A percentile compares a stretch with the other conserved stretches of the same genome.
phyloP scores from a whole-genome alignment of 768 basidiomycete species.

The Naganishia vishniacii region DNA sequence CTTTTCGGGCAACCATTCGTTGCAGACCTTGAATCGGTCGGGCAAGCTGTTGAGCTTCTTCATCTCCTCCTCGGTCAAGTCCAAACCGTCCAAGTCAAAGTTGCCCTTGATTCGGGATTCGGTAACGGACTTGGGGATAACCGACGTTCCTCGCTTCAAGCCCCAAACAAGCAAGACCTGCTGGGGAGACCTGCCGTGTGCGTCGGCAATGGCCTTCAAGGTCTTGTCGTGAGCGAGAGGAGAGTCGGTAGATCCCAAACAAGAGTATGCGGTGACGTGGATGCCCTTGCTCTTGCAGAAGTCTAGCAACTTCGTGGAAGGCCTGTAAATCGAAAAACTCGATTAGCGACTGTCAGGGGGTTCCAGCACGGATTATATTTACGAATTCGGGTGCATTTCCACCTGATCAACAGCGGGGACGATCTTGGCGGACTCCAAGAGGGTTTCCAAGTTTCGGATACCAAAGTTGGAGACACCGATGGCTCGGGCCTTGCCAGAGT shows the following conservation, averaged over 20 bases:
- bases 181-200: slow-evolving; percentile 52
- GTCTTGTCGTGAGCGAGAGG: slow-evolving; percentile 40
- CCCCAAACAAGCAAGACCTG: slow-evolving; percentile 59
- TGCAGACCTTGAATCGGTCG: slow-evolving; percentile 32
- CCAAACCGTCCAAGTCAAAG: slow-evolving; percentile 29
- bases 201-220: slow-evolving; percentile 40
- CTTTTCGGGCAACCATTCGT: slow-evolving; percentile 28
- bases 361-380: slow-evolving; percentile 32
- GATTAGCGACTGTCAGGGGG: slow-evolving; percentile 54
- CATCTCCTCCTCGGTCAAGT: slow-evolving; percentile 30
- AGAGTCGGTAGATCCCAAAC: slow-evolving; percentile 50
- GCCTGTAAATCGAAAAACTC: slow-evolving; percentile 51
- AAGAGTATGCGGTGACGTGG: slow-evolving; percentile 63
- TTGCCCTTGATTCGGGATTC: slow-evolving; percentile 31
- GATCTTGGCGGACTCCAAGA: slow-evolving; percentile 61
- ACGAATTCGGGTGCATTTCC: slow-evolving; percentile 48
- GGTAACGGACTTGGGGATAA: slow-evolving; percentile 37
- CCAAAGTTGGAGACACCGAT: slow-evolving; percentile 71
- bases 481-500: slow-evolving; percentile 46
- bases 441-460: slow-evolving; percentile 63
- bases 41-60: slow-evolving; percentile 23
- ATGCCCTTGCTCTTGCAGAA: slow-evolving; percentile 60
- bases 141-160: slow-evolving; percentile 50
- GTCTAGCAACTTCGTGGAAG: slow-evolving; percentile 58
- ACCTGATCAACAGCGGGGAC: slow-evolving; percentile 64